Conservation (phyloP, 139 green algal species). For the Auxenochlorella pyrenoidosa region DNA sequence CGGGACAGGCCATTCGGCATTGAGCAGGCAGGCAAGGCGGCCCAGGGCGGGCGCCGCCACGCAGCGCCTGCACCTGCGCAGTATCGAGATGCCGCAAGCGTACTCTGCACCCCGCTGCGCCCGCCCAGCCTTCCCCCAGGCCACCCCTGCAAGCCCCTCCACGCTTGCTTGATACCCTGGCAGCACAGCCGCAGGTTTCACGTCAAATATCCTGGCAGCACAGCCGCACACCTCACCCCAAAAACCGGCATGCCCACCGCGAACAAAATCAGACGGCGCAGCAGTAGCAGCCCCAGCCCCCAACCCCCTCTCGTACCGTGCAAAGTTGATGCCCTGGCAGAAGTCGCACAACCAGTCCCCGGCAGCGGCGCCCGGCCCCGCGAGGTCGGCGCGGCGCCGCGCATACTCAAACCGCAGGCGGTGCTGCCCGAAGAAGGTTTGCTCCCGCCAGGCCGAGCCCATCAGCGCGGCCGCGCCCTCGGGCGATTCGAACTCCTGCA, state of each 20-base stretch:
- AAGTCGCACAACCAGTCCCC: constrained; percentile 77
- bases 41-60: no score
- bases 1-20: no score
- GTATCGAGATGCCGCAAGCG: no score
- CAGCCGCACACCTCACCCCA: no score
- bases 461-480: constrained; percentile 65
- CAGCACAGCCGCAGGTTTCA: background rate
- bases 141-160: no score
- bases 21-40: no score
- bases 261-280: no score
- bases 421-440: constrained; percentile 34
- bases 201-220: no score
- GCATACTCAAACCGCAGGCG: constrained; percentile 54
- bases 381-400: background rate
- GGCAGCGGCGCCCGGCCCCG: background rate
- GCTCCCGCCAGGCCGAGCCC: constrained; percentile 48
- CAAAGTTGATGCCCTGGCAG: constrained; percentile 80
- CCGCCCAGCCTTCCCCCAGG: background rate
- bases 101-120: no score
- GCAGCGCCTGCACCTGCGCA: no score
- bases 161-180: background rate
- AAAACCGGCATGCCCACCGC: no score
- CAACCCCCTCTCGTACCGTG: constrained; percentile 47
- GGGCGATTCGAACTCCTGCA: constrained; percentile 61
- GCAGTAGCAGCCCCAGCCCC: background rate